Evolutionary conservation across 805 yeast species (phyloP).

Genomic region (Ogataea philodendri): DNA sequence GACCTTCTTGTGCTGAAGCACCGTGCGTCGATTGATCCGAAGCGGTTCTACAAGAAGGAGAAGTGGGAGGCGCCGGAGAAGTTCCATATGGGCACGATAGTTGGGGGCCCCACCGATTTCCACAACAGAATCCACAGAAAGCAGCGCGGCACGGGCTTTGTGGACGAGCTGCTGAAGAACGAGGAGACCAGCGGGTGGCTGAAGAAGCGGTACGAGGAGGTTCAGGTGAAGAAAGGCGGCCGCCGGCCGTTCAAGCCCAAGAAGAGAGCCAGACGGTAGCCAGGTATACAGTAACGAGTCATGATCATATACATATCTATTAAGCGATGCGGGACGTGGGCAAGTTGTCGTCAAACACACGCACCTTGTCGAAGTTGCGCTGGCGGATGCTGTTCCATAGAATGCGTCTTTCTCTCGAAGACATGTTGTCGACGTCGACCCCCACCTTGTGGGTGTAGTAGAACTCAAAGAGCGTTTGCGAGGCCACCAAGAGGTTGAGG

Average conservation of each 20-base stretch:
- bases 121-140: slow-evolving; percentile 66
- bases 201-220: slow-evolving; percentile 78
- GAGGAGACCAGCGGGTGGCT: slow-evolving; percentile 69
- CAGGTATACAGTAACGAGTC: background rate
- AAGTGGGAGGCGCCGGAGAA: slow-evolving; percentile 53
- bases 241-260: slow-evolving; percentile 57
- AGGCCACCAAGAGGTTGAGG: slow-evolving; percentile 53
- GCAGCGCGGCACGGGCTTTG: slow-evolving; percentile 73
- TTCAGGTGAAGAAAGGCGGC: slow-evolving; percentile 70
- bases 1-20: slow-evolving; percentile 79
- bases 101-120: slow-evolving; percentile 80
- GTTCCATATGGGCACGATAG: slow-evolving; percentile 85
- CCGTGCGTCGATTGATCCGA: slow-evolving; percentile 91
- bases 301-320: slow-evolving; percentile 1
- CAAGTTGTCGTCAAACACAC: slow-evolving; percentile 20
- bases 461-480: slow-evolving; percentile 52
- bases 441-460: slow-evolving; percentile 34
- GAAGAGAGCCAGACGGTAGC: slow-evolving; percentile 2
- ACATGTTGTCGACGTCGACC: slow-evolving; percentile 29
- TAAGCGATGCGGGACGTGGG: too few species aligned
- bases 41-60: slow-evolving; percentile 89
- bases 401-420: slow-evolving; percentile 41
- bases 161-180: slow-evolving; percentile 80
- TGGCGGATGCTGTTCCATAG: slow-evolving; percentile 51
- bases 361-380: slow-evolving; percentile 50